Evolutionary conservation across 148 eudicot species (phyloP), one percentile per base, ranked within the genome.

Genomic region (Vaccinium vitisidaea): DNA sequence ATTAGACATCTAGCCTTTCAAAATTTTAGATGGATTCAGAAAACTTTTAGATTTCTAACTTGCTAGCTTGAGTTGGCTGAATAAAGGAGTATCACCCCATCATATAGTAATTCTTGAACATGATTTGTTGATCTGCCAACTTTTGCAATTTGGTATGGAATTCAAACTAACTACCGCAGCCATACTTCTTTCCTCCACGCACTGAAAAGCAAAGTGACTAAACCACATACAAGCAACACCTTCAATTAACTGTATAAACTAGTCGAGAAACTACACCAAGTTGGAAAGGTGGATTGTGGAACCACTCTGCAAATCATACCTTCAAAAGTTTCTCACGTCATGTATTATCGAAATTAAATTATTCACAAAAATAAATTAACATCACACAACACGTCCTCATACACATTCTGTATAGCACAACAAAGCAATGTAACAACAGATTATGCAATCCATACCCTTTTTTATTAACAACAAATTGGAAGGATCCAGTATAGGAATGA

Each of bases 21-120:
- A 55, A 55, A 16, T 30, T 79, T 54, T 23, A 79, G n/a, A 79
- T 27, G 65, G 80, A 77, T 54, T 27, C 36, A 58, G 65, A 79
- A 25, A 27, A 36, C 48, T 55, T 27, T 52, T 53, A 77, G 59
- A 77, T 79, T 55, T 30, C 67, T 55, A 30, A 55, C 49, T 79
- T 55, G 49, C 65, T 18, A 30, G 39, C 39, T 32, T 30, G 25
- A 32, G n/a, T 79, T 32, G 82, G 67, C 48, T 27, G 21, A 36
- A 55, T 9, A 53, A 79, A 79, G 0, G 50, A 30, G 30, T 18
- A 39, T 55, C 48, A 32, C 23, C 16, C 27, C 11, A 53, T 25
- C 8, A 25, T 52, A 9, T 25, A 67, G 73, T 21, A 39, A 50
- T 23, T 67, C 16, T 67, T 15, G 74, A 25, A 25, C 61, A 53